Conservation (phyloP, 2,329 filamentous ascomycete genomes). For the Nemania sp. region DNA sequence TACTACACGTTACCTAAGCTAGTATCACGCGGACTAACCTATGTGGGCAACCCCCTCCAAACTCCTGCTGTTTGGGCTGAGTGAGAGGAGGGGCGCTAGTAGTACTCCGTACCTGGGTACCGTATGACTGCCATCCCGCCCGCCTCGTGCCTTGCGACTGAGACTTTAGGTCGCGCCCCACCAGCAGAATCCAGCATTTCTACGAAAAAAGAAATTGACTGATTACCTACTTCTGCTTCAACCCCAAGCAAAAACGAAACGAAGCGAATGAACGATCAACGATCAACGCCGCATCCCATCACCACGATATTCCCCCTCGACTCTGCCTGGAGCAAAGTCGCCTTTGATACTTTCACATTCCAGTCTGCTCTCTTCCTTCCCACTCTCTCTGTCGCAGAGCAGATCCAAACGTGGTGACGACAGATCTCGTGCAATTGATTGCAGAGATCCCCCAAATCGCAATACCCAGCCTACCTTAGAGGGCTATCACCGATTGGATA, state of each 20-base stretch:
- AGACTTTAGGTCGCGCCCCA: background rate
- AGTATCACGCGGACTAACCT: no score
- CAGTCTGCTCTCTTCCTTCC: background rate
- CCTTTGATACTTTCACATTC: background rate
- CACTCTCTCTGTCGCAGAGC: background rate
- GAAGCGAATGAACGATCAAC: background rate
- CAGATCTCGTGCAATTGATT: background rate
- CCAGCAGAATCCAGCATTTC: background rate
- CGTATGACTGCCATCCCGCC: no score
- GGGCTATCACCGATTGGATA: no score
- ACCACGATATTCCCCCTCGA: background rate
- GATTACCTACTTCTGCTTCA: background rate
- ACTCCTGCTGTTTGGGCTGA: no score
- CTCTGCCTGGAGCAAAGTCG: slow-evolving; percentile 1
- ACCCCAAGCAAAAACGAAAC: background rate
- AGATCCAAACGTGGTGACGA: no score
- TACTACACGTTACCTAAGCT: no score
- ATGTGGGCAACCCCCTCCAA: no score
- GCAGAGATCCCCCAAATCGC: no score
- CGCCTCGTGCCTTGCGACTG: background rate
- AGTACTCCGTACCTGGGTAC: no score
- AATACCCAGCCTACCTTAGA: no score
- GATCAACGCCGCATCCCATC: background rate
- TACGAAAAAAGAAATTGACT: background rate
- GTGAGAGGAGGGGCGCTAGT: no score